Evolutionary conservation across 2,329 filamentous ascomycete species (phyloP).

Genomic region (Onygenales sp.): DNA sequence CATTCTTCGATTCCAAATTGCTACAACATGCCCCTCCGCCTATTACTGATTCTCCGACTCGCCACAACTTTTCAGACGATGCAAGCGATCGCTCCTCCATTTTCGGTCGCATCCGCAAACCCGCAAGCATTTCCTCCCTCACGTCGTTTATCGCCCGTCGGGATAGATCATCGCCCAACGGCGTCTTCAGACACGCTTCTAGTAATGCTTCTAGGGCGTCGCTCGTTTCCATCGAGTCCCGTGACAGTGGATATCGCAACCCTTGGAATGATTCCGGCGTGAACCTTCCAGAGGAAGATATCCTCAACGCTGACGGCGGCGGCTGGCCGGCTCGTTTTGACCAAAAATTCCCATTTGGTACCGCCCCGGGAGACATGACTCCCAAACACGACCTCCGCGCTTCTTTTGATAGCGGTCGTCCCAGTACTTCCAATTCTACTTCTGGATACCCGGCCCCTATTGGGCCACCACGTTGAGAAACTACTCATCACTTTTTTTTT

Average conservation of each 20-base stretch:
- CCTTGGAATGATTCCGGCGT: constrained; percentile 98
- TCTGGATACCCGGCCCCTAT: constrained; percentile 92
- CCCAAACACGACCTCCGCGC: constrained; percentile 74
- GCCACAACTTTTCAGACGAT: constrained; percentile 73
- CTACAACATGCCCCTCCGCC: constrained; percentile 82
- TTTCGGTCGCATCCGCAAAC: constrained; percentile 88
- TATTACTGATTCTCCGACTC: constrained; percentile 81
- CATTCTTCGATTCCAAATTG: constrained; percentile 94
- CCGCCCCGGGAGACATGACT: constrained; percentile 64
- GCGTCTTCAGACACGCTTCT: constrained; percentile 86
- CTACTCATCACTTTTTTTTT: constrained; percentile 31
- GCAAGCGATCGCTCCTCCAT: constrained; percentile 70
- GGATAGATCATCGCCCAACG: constrained; percentile 78
- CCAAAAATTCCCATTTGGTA: constrained; percentile 57
- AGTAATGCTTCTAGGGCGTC: constrained; percentile 89
- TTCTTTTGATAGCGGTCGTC: constrained; percentile 84
- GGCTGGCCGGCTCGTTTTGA: constrained; percentile 44
- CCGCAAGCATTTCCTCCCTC: constrained; percentile 86
- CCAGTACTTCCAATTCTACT: constrained; percentile 92
- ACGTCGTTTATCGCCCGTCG: constrained; percentile 95
- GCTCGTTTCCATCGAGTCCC: constrained; percentile 90
- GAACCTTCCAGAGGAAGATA: constrained; percentile 81
- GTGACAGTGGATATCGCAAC: constrained; percentile 89
- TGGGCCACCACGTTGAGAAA: constrained; percentile 79
- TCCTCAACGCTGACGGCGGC: constrained; percentile 50